phyloP scores from a whole-genome alignment of 2,329 filamentous ascomycete genomes.

The Penicillium sp. region DNA sequence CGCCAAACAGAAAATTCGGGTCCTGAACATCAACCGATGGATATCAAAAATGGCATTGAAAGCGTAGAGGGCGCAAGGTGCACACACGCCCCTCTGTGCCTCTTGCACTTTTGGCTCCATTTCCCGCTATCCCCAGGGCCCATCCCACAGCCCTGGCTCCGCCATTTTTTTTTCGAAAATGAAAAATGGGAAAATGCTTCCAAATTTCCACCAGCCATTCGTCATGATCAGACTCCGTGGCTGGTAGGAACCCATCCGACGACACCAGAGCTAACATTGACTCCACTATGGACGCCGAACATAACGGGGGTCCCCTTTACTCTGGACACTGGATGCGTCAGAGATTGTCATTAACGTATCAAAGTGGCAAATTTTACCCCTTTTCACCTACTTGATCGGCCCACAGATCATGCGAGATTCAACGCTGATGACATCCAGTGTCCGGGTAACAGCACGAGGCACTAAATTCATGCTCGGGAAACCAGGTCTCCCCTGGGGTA shows the following conservation, averaged over 20 bases:
- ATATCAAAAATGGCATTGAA: neutral
- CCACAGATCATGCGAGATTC: neutral
- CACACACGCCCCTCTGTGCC: neutral
- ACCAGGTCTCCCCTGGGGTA: neutral
- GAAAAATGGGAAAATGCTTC: neutral
- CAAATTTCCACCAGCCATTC: slow-evolving; percentile 1
- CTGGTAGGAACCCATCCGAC: neutral
- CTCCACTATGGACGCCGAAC: slow-evolving; percentile 15
- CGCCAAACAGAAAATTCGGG: neutral
- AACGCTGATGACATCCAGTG: slow-evolving; percentile 2
- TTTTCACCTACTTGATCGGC: slow-evolving; percentile 1
- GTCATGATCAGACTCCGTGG: neutral
- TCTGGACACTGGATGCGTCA: slow-evolving; percentile 6
- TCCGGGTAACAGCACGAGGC: slow-evolving; percentile 2
- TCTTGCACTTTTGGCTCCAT: neutral
- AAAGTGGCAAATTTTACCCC: neutral
- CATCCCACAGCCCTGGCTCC: neutral
- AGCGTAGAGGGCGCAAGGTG: neutral
- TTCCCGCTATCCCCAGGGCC: neutral
- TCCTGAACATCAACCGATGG: slow-evolving; percentile 5
- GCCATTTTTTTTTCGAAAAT: neutral
- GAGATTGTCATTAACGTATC: slow-evolving; percentile 2
- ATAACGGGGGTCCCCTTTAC: slow-evolving; percentile 1
- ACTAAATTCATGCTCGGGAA: neutral
- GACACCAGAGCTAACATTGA: neutral